These are phyloP conservation scores for Kazachstania taianensis DNA, from an alignment of 805 yeast genomes.

Conservation along the genomic window DNA sequence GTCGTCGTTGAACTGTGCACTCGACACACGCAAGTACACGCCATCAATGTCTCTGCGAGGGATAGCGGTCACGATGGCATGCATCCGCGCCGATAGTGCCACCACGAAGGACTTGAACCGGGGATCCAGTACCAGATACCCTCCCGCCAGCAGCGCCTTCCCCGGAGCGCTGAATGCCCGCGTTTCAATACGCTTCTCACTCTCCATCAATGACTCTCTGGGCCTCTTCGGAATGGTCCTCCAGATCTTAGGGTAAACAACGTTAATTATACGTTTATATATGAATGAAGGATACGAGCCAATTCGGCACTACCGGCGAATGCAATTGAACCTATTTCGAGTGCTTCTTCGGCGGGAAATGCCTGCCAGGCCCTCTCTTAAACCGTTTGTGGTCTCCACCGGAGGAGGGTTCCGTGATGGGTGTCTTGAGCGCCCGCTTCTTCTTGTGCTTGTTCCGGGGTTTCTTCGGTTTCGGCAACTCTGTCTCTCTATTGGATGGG, in stretches of 20 bases:
- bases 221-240: too few relatives aligned
- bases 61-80: constrained; percentile 41
- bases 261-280: too few relatives aligned
- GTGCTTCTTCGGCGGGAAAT: too few relatives aligned
- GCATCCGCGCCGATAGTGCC: constrained; percentile 85
- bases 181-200: too few relatives aligned
- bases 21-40: constrained; percentile 38
- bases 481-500: too few relatives aligned
- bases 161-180: constrained; percentile 87
- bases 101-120: constrained; percentile 66
- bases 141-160: constrained; percentile 89
- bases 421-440: neutral
- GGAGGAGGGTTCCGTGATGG: too few relatives aligned
- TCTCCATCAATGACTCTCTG: too few relatives aligned
- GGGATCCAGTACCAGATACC: constrained; percentile 82
- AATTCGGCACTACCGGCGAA: too few relatives aligned
- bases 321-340: too few relatives aligned
- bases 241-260: too few relatives aligned
- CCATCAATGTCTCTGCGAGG: constrained; percentile 7
- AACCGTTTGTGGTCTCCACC: neutral
- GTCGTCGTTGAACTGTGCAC: constrained; percentile 70
- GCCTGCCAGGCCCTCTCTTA: constrained; percentile 1
- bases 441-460: neutral
- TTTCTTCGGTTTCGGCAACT: neutral
- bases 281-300: too few relatives aligned